Base-by-base conservation (phyloP, 345 rosid genomes). In the Lumnitzera racemosa region DNA sequence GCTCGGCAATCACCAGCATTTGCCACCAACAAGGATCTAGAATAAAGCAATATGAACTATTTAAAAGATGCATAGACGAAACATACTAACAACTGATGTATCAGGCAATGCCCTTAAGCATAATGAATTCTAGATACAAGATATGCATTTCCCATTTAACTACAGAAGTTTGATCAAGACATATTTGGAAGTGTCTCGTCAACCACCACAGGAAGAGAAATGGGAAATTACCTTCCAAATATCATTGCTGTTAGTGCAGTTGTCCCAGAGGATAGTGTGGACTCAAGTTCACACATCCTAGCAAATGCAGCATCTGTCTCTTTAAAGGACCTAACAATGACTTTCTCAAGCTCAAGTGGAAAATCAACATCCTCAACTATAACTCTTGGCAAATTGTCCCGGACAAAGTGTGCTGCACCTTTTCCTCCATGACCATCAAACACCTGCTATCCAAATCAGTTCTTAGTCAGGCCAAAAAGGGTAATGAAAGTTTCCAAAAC, bases 1-100 rank as follows among this genome's bases (percentile, higher is more conserved):
- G 96, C 91, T 27, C 94, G 83, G 51, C 91, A 92, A 71, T 92
- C 98, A 47, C 98, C 96, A 47, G 89, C 96, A 61, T 92, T 92
- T 71, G 98, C 96, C 71, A 92, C 94, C 23, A 89, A 83, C 49
- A 87, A 68, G 23, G 86, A 87, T 78, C 95, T 82, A 36, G 67
- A 24, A 5, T 61, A 67, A 56, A 47, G 12, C 23, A 24, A 24
- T 48, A 50, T 27, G 2, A 1, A 24, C 11, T 13, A 55, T 63
- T n/a, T 47, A 24, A 55, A 17, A 46, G 27, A 13, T 15, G 43
- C 31, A 13, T 0, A 53, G 24, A 15, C 11, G 11, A 17, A 17
- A 13, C 20, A 10, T 49, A 7, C 27, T 17, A 4, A 15, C 24
- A 53, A 31, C 29, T 11, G 24, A 31, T 4, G 36, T 15, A 11